Evolutionary conservation across 1,284 basidiomycete genomes (phyloP), one percentile per base, ranked within the genome.

Genomic region (Microbotryum scabiosae): DNA sequence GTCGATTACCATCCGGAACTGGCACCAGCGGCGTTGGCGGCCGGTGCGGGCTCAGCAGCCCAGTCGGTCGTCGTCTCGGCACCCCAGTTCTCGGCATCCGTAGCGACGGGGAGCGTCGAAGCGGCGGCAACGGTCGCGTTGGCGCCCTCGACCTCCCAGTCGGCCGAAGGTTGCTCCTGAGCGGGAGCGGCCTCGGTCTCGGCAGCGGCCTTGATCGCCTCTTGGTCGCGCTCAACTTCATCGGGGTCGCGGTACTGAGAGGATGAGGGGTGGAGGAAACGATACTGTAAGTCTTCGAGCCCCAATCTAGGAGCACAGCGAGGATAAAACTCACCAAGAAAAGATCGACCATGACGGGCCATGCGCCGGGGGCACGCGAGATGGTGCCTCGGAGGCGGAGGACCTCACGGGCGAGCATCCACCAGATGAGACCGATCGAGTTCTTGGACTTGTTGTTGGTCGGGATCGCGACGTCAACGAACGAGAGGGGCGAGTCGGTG

Each of bases 271-370:
- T 9, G 56, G 32, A 36, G 36, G 36, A 20, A 6, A 18, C 4
- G 20, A 43, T 52, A 30, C 30, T 9, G 30, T 30, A 9, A 30
- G 30, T 30, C 30, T 30, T 30, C 30, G 30, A 30, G 30, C 30
- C 6, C n/a, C 21, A 16, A 21, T 9, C 20, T 44, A 8, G 21
- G 23, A 32, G 23, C 51, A 43, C 30, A 20, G 23, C 18, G 50
- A 28, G 51, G 18, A 20, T 9, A 5, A 14, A 30, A 53, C 63
- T 43, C 47, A 65, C 64, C 65, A 97, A 97, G 90, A 97, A 97
- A 90, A 97, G 92, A 81, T 97, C 94, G 72, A 94, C 90, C 87
- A 98, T 97, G 76, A 96, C 87, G 76, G 86, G 87, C 91, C 94
- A 97, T 73, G 88, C 90, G 69, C 93, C 89, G 69, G 84, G 78